Base-by-base conservation (phyloP, 2,329 filamentous ascomycete species). In the Diaporthe humulicola region DNA sequence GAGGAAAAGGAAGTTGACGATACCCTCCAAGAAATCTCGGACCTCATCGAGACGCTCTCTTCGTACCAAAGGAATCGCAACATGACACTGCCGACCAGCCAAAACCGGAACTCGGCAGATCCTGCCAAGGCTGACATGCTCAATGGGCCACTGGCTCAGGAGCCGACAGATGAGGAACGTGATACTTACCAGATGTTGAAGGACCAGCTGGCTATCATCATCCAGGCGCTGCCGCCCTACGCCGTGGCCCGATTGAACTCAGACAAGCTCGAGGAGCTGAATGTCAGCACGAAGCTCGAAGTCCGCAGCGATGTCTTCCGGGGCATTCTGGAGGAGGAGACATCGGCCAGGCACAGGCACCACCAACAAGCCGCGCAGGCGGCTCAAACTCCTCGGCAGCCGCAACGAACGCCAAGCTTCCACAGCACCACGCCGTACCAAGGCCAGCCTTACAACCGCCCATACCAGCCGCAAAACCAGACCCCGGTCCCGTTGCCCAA, bases 181-280 rank as follows among this genome's bases (percentile, higher is more conserved):
- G 82, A 85, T 19, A 90, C 89, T 0, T 98, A 97, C 81, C 89
- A 95, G 77, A 89, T 92, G 36, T 87, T 98, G 70, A 95, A 93
- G 81, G 90, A 92, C 5, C 94, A 96, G 80, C 86, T 98, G 28
- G 87, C 91, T 0, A 86, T 95, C 40, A 91, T 98, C 76, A 90
- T 98, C 75, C 89, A 93, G 77, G 91, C 90, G 52, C 85, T 98
- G 15, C 95, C 95, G 1, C 95, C 95, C 1, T 97, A 95, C 81
- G 94, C 94, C 1, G 93, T 98, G 33, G 93, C 95, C 8, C 96
- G 97, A 80, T 86, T 98, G 76, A 93, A 97, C 79, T 95, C 95
- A 14, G 93, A 97, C 81, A 94, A 95, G 82, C 85, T 98, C n/a
- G 93, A 93, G 40, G 94, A 95, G 74, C 86, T 98, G 64, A 93